Percentiles rank a stretch among this genome's conserved stretches.
These are phyloP conservation scores for Prinsepia uniflora DNA, from an alignment of 306 rosid species.

Conservation along the genomic window DNA sequence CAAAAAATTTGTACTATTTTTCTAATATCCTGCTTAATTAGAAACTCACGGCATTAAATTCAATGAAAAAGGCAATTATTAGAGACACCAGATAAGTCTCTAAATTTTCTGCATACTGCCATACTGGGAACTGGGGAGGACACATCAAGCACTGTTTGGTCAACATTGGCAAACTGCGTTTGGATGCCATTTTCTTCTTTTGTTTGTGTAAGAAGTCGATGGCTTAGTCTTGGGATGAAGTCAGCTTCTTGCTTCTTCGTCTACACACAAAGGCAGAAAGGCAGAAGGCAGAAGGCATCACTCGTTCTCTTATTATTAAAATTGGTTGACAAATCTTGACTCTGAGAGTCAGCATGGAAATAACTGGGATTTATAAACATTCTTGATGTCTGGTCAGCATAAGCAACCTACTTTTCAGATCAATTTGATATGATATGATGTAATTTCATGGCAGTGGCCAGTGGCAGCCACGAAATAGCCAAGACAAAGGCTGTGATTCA, in stretches of 20 bases:
- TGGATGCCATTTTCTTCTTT: not conserved
- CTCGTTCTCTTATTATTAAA: not conserved
- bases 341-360: not conserved
- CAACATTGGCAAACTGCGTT: slow-evolving; percentile 12
- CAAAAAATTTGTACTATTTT: not conserved
- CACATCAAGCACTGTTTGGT: not conserved
- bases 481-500: too few species aligned
- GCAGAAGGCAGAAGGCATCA: too few species aligned
- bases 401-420: not conserved
- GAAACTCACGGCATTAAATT: too few species aligned
- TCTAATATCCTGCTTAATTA: too few species aligned
- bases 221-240: not conserved
- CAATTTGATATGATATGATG: too few species aligned
- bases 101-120: not conserved
- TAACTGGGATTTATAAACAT: too few species aligned
- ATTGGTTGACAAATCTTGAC: slow-evolving; percentile 2
- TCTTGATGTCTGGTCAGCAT: not conserved
- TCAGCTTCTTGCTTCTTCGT: not conserved
- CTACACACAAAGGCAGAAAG: not conserved
- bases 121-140: not conserved
- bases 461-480: not conserved
- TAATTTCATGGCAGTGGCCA: not conserved
- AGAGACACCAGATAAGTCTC: too few species aligned
- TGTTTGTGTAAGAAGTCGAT: not conserved
- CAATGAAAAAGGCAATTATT: too few species aligned